Base-by-base conservation (phyloP, 2,329 filamentous ascomycete genomes). In the Albifimbria verrucaria region DNA sequence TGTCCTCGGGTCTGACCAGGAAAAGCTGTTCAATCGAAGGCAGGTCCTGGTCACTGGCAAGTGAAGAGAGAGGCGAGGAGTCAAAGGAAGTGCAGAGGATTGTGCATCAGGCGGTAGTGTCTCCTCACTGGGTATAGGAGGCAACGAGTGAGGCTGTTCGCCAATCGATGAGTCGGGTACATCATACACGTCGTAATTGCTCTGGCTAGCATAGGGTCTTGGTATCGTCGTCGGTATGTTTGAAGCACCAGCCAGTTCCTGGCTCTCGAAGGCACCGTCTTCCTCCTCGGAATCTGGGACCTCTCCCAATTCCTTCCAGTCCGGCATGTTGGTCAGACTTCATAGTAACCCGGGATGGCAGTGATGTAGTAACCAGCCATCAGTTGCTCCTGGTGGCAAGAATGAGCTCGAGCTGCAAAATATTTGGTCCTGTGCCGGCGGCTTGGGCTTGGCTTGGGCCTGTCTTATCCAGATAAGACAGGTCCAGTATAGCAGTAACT, bases 251-350 rank as follows among this genome's bases (percentile, higher is more conserved):
- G n/a, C 55, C 42, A 57, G 42, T 43, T 66, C 59, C 53, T 72
- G 65, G 54, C 65, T 71, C 53, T 77, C 74, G 55, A 73, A 74
- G 51, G 24, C 26, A 2, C 62, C 72, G 57, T 67, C 69, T 47
- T 78, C 76, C 53, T 78, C 77, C 60, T 79, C 77, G 56, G 77
- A 79, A 64, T 79, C 77, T 53, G 77, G 77, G 58, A 79, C 71
- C 62, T 77, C 75, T 61, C 77, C 77, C 65, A 75, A 63, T 60
- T 76, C 73, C 71, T 72, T 78, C 77, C 77, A 79, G 58, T 72
- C 72, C 52, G 65, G 67, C 77, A 79, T 79, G 59, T 48, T 67
- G 51, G 51, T 51, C 51, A 39, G 49, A 52, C 56, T 49, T 62
- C 64, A 69, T 71, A 57, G 57, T 69, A 52, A 58, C 18, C 18